Evolutionary conservation across 2,329 filamentous ascomycete species (phyloP).

Genomic region (Aphanocladium album): DNA sequence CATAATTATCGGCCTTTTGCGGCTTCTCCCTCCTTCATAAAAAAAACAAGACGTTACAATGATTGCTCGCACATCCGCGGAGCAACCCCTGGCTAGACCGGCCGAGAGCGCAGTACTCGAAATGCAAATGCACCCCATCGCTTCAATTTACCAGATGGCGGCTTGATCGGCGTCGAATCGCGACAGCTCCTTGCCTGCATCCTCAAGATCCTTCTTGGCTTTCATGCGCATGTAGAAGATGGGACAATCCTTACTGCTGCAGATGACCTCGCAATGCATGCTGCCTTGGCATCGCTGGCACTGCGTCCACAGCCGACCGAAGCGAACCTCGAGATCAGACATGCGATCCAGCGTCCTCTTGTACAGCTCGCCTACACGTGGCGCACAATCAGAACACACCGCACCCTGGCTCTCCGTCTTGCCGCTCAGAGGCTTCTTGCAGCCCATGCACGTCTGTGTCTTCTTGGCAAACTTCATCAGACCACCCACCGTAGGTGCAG

Average conservation of each 20-base stretch:
- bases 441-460: slow-evolving; percentile 97
- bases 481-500: slow-evolving; percentile 83
- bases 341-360: slow-evolving; percentile 84
- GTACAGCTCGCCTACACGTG: slow-evolving; percentile 86
- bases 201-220: slow-evolving; percentile 97
- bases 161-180: slow-evolving; percentile 85
- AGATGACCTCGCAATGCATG: slow-evolving; percentile 98
- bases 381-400: slow-evolving; percentile 80
- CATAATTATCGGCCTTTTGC: neutral
- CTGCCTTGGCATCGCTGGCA: slow-evolving; percentile 97
- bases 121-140: neutral
- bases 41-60: neutral
- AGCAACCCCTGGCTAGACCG: neutral
- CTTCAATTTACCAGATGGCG: slow-evolving; percentile 46
- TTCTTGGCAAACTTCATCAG: slow-evolving; percentile 99
- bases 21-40: slow-evolving; percentile 7
- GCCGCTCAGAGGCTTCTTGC: slow-evolving; percentile 87
- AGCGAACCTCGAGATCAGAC: slow-evolving; percentile 87
- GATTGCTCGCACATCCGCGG: neutral
- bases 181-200: slow-evolving; percentile 82
- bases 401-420: slow-evolving; percentile 78
- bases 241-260: slow-evolving; percentile 90
- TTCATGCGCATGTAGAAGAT: slow-evolving; percentile 99
- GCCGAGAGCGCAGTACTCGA: neutral
- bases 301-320: slow-evolving; percentile 93